Evolutionary conservation across 176 grass and related monocot species (phyloP), one percentile per base, ranked within the genome.

Genomic region (Sorghum bicolor): DNA sequence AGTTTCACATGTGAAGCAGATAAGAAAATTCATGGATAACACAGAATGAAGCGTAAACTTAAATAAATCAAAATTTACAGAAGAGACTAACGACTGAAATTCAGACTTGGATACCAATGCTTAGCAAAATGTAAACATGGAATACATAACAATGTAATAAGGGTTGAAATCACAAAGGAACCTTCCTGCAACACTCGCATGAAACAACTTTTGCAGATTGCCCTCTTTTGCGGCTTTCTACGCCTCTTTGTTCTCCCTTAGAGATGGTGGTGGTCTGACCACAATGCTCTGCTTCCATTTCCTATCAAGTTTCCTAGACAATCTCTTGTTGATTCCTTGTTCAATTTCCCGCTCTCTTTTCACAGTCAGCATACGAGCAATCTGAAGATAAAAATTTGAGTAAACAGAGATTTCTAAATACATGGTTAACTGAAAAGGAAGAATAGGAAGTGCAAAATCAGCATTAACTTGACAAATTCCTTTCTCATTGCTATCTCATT

Each of bases 281-380:
- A 92, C 91, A 72, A 96, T 96, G 55, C 89, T 90, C 75, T 76
- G 90, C 71, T 99, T 99, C 93, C 97, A 99, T 99, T 99, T 92
- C 90, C 85, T 94, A 84, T 94, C 93, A 79, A 96, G 91, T 81
- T 99, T 94, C 87, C 97, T 94, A 29, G 93, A 96, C 48, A 91
- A 70, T 91, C 97, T 96, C 84, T 99, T 96, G 81, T 90, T 90
- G 69, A 99, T 99, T 81, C 93, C 91, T 87, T 96, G 87, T 89
- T 94, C 91, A 31, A 96, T 83, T 77, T 96, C 97, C 71, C 97
- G 77, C 76, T 96, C 97, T 92, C 91, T 96, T 87, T 96, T 94
- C 71, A 96, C 97, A n/a, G 91, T 96, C 62, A 99, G 72, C 89
- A 96, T 90, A 80, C 93, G 80, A 86, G 97, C 91, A 94, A 96